Evolutionary conservation across 1,139 yeast species (phyloP), one percentile per base, ranked within the genome.

Genomic region (Diutina ranongensis): DNA sequence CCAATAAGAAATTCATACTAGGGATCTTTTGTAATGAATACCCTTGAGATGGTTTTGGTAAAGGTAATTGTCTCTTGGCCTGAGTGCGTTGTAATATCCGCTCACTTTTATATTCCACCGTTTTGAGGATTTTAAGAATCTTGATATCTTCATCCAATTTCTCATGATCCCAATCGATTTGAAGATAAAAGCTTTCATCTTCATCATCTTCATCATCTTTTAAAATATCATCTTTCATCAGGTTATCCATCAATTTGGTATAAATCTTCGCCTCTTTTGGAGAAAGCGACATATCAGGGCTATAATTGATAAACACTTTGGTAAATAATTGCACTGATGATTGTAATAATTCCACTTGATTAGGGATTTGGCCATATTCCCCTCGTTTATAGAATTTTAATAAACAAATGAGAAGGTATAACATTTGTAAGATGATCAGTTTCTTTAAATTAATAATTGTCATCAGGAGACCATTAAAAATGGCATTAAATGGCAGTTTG

Each of bases 131-230:
- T 47, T 68, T 69, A 51, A 71, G 57, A 48, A 67, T 70, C 51
- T 71, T 71, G 56, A 70, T 62, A 52, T 71, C 75, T 52, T 71
- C 76, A 52, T 70, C 74, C 70, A 71, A 62, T 32, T 68, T 68
- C 51, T 71, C 75, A 51, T 71, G 74, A 49, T 71, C 76, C 76
- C 76, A 71, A 53, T 71, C 76, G 15, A 70, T 68, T 19, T 59
- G 67, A 13, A 53, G 54, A 31, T 58, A 57, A 27, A 54, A 53
- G 13, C 50, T 52, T 15, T 49, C 47, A 62, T 63, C 71, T 16
- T 59, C 64, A 20, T 64, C 66, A 3, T 65, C 68, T n/a, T 62
- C 66, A 19, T 49, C 46, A 44, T 66, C 71, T 31, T 56, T 58
- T 45, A 70, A 56, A 4, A 71, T 62, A 46, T 70, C 72, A 15